phyloP scores from a whole-genome alignment of 2,329 filamentous ascomycete genomes.

The Apiospora arundinis region DNA sequence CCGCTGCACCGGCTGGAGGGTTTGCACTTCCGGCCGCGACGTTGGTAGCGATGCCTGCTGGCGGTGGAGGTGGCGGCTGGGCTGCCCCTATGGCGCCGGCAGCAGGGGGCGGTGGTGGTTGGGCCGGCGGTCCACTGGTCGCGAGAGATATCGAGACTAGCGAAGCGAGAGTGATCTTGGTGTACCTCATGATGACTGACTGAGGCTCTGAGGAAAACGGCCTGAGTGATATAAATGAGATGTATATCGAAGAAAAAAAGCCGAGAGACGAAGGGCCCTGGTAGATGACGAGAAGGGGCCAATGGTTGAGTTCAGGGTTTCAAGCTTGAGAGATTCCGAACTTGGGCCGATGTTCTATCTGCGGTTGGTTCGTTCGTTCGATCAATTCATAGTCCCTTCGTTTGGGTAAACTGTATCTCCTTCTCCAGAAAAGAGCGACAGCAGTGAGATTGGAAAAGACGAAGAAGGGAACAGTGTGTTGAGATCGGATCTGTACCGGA shows the following conservation, averaged over 20 bases:
- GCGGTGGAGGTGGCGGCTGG: not conserved
- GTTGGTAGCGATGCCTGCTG: not conserved
- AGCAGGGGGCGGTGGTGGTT: not conserved
- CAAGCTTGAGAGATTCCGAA: not conserved
- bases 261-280: not conserved
- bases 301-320: not conserved
- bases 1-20: not conserved
- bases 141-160: not conserved
- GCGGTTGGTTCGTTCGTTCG: not conserved
- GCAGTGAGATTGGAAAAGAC: not conserved
- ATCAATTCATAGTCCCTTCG: not conserved
- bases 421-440: not conserved
- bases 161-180: not conserved
- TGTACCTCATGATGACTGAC: not conserved
- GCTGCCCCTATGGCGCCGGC: not conserved
- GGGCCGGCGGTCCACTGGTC: not conserved
- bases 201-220: not conserved
- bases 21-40: not conserved
- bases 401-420: not conserved
- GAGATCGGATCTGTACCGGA: not conserved
- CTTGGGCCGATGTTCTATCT: not conserved
- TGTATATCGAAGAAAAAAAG: not conserved
- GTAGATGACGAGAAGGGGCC: not conserved
- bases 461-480: not conserved
- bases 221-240: not conserved